Base-by-base conservation (phyloP, 768 basidiomycete genomes). In the Scleroderma citrinum region DNA sequence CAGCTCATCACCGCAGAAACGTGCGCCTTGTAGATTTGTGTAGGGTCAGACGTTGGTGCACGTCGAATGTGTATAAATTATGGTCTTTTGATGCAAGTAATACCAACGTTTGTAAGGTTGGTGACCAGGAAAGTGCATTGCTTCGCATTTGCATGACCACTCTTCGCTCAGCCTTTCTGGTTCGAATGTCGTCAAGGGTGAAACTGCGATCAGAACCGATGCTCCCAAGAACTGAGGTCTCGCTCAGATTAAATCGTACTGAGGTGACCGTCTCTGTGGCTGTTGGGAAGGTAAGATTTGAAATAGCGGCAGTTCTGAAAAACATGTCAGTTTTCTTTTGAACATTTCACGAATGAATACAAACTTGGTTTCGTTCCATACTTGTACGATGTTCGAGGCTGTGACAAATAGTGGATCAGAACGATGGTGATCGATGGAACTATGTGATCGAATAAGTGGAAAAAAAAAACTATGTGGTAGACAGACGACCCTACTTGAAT, bases 81-180 rank as follows among this genome's bases (percentile, higher is more conserved):
- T 98, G 94, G 61, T 98, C 95, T 73, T 98, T 96, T 0, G 94
- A 97, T n/a, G 91, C 96, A 7, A 98, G 79, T 7, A 99, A 80
- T 32, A 97, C 71, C 4, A 85, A 75, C 0, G 94, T 97, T 3
- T 96, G 96, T 61, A 93, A 85, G 0, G 92, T 95, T 0, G 96
- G 96, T 24, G 92, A 97, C 94, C 94, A 99, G 12, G 92, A 78
- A 1, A 99, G 75, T 7, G 87, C 77, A 58, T 98, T 98, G 57
- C 83, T 83, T 58, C 81, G 84, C 84, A 97, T 92, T 81, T 89
- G 84, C 91, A 98, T 94, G 48, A 96, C 75, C 5, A 94, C 77
- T 39, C 93, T 72, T 23, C 92, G 77, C 63, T 98, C 92, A 1
- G 96, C 95, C 69, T 96, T 97, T 40, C 93, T 93, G 13, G 94